phyloP scores from a whole-genome alignment of 306 rosid species.

The Lagenaria siceraria region DNA sequence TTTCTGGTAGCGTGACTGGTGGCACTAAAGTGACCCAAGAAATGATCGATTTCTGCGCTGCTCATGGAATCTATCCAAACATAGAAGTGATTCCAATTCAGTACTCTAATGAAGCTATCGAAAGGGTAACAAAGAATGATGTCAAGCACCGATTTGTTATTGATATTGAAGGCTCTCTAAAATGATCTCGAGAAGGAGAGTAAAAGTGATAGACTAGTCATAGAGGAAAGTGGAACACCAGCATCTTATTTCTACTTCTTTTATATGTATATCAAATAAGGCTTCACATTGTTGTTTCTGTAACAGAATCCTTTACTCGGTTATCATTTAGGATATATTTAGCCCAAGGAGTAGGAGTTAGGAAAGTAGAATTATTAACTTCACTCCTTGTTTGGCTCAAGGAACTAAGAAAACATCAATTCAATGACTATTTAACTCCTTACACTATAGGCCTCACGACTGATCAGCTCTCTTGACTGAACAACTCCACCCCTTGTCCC shows the following conservation, averaged over 20 bases:
- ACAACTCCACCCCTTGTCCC: too few relatives aligned
- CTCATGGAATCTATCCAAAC: slow-evolving; percentile 42
- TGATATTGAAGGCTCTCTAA: slow-evolving; percentile 57
- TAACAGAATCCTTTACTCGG: neutral
- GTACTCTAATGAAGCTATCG: slow-evolving; percentile 76
- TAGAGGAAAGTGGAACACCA: neutral
- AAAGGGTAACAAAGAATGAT: slow-evolving; percentile 55
- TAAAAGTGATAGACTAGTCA: neutral
- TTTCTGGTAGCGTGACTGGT: slow-evolving; percentile 52
- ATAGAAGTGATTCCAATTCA: slow-evolving; percentile 76
- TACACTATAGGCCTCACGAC: too few relatives aligned
- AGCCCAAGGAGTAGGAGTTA: too few relatives aligned
- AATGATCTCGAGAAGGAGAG: slow-evolving; percentile 15
- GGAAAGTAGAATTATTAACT: too few relatives aligned
- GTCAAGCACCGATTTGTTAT: slow-evolving; percentile 78
- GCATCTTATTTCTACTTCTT: neutral
- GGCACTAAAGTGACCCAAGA: slow-evolving; percentile 63
- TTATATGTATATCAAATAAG: neutral
- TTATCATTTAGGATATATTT: neutral
- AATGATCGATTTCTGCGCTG: slow-evolving; percentile 74
- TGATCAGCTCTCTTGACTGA: too few relatives aligned
- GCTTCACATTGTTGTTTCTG: neutral
- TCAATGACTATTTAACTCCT: too few relatives aligned
- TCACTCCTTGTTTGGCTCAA: too few relatives aligned
- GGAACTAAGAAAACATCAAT: too few relatives aligned